Evolutionary conservation across 2,329 filamentous ascomycete genomes (phyloP), one percentile per base, ranked within the genome.

Genomic region (Cladorrhinum sp.): DNA sequence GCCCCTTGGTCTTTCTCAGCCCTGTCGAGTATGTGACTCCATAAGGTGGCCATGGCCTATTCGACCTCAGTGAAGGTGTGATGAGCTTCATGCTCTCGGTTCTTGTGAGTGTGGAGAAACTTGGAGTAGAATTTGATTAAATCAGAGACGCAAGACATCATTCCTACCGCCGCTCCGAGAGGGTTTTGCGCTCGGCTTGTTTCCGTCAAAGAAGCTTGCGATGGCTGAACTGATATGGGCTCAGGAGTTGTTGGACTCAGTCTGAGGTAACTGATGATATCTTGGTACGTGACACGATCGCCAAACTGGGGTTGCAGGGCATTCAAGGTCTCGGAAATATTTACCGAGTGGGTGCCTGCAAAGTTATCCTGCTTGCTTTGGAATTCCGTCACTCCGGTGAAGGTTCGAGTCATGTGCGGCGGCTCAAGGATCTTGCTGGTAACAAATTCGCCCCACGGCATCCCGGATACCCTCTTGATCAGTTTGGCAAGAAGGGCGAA

Each of bases 151-250:
- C 57, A 56, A 20, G 64, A 65, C 59, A 64, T 33, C 14, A 65
- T 62, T 0, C 64, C 64, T 14, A 59, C 62, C 10, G 64, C 64
- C 1, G 59, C 62, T 1, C 57, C 62, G 1, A 65, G 21, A 0
- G 54, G 59, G 2, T 42, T 54, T 42, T 54, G 12, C 56, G 51
- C 9, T 49, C 16, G 7, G 16, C 36, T 9, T 10, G 14, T 12
- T 12, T 30, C n/a, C 6, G 57, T 24, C 14, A 21, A 14, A 4
- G 54, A 58, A 20, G 46, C 62, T 24, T 64, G 54, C 0, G 62
- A 62, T 2, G 59, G 57, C 2, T 4, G 3, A 7, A 64, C 50
- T 21, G 49, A 7, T 7, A 60, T 10, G 14, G 57, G 18, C 21
- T 51, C 28, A n/a, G 56, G 48, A 2, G 20, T 18, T 23, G 2